Evolutionary conservation across 2,329 filamentous ascomycete species (phyloP).

Genomic region (Monascus ruber): DNA sequence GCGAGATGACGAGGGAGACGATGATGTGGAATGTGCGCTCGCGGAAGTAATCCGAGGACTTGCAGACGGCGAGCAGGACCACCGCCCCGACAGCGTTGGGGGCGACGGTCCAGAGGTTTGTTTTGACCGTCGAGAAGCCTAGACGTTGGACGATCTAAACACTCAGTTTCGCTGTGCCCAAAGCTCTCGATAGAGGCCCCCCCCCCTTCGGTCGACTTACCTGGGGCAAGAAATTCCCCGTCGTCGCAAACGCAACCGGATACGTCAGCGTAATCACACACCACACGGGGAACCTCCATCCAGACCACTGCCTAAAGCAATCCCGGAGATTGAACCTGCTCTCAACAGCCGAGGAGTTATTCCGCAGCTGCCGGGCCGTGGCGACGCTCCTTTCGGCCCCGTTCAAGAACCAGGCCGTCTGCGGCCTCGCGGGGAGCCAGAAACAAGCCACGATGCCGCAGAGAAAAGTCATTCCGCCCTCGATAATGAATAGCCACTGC

Average conservation of each 20-base stretch:
- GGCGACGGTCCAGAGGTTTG: conserved; percentile 71
- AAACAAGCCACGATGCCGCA: conserved; percentile 55
- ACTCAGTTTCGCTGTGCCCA: conserved; percentile 46
- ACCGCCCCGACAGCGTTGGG: conserved; percentile 65
- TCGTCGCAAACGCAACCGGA: too few species aligned
- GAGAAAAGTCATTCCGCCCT: conserved; percentile 48
- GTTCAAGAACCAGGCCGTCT: conserved; percentile 54
- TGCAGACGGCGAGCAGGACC: conserved; percentile 62
- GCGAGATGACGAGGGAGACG: conserved; percentile 61
- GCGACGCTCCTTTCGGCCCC: conserved; percentile 52
- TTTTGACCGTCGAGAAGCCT: conserved; percentile 47
- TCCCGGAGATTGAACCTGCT: too few species aligned
- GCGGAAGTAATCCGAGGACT: conserved; percentile 54
- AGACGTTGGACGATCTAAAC: conserved; percentile 48
- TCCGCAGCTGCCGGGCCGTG: too few species aligned
- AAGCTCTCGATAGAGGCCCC: conserved; percentile 45
- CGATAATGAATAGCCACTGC: conserved; percentile 46
- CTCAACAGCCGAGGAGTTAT: too few species aligned
- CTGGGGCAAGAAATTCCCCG: too few species aligned
- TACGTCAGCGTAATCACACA: too few species aligned
- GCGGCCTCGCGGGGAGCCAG: conserved; percentile 56
- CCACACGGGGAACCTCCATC: too few species aligned
- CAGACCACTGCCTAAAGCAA: too few species aligned
- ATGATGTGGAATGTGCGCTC: conserved; percentile 64
- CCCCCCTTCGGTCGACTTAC: too few species aligned